phyloP scores from a whole-genome alignment of 1,284 basidiomycete genomes.

The Exsudoporus floridanus region DNA sequence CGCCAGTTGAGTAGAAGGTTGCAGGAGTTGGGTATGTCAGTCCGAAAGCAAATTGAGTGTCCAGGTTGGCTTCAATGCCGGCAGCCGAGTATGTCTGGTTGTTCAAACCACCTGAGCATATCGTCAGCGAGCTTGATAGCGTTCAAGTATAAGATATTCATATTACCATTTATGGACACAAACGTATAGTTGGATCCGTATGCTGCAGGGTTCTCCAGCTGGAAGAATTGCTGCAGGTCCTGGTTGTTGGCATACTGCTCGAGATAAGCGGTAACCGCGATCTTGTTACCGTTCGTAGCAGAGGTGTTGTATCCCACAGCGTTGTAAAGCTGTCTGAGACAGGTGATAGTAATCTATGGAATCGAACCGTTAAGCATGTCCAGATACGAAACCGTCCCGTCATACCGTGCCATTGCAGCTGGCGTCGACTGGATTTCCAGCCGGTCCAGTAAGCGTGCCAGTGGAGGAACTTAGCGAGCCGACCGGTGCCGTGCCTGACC shows the following conservation, averaged over 20 bases:
- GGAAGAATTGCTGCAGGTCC: conserved; percentile 44
- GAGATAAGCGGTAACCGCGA: conserved; percentile 58
- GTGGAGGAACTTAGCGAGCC: conserved; percentile 5
- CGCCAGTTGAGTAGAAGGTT: conserved; percentile 63
- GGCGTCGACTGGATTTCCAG: conserved; percentile 44
- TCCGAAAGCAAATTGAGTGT: conserved; percentile 66
- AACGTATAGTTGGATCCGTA: conserved; percentile 37
- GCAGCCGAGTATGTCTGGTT: conserved; percentile 54
- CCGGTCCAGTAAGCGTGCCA: conserved; percentile 30
- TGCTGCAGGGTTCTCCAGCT: conserved; percentile 38
- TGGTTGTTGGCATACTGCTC: conserved; percentile 54
- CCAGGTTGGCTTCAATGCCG: conserved; percentile 71
- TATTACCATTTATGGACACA: conserved; percentile 48
- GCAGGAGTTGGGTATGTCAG: conserved; percentile 49
- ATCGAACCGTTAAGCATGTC: conserved; percentile 20
- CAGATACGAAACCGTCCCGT: conserved; percentile 18
- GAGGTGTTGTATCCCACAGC: conserved; percentile 42
- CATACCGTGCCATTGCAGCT: conserved; percentile 49
- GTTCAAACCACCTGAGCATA: conserved; percentile 51
- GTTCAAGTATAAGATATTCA: neutral
- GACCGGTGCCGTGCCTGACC: conserved; percentile 19
- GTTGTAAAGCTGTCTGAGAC: conserved; percentile 39
- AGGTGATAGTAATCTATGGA: conserved; percentile 44
- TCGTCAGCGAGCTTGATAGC: neutral
- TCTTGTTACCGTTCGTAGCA: conserved; percentile 43